Base-by-base conservation (phyloP, 805 yeast genomes). In the Pichia kluyveri region DNA sequence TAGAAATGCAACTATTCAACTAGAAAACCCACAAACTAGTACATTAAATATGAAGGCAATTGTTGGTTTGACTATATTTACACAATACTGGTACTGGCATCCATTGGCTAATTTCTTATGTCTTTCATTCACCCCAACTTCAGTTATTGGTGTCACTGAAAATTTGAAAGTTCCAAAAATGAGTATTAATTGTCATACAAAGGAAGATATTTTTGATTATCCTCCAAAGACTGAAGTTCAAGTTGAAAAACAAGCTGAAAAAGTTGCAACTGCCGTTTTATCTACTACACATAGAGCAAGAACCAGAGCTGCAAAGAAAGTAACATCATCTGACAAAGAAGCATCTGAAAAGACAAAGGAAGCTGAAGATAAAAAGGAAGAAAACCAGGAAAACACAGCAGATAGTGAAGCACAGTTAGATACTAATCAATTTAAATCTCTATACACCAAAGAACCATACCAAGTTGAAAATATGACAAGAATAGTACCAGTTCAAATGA, bases 61-160 rank as follows among this genome's bases (percentile, higher is more conserved):
- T 58, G 95, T 90, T 49, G 99, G 99, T 38, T 70, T 93, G 56
- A 81, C 93, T 0, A 77, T 93, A 51, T 93, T 93, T 63, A 71
- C 85, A 11, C 99, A 93, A 70, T 86, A 86, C 62, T 93, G 99
- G 99, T 87, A 89, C 68, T 93, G 99, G 99, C 93, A 83, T 80
- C 99, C 99, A 51, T 75, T 90, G 50, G 80, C 97, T 1, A 98
- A 93, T 68, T 93, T 93, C 71, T 70, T 93, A 59, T 82, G 95
- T 18, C 76, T 93, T 56, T 87, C 97, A 36, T 90, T 90, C 68
- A 78, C 93, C 9, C 96, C 99, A 46, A 93, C 98, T 2, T 80
- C 95, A 8, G 77, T 91, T 19, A 80, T 87, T 56, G 96, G 96
- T 54, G 86, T 93, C 12, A 80, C 82, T 49, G 83, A 78, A 52